A percentile compares a stretch with the other conserved stretches of the same genome.
Conservation (phyloP, 345 rosid genomes). For the Bruguiera sexangula region DNA sequence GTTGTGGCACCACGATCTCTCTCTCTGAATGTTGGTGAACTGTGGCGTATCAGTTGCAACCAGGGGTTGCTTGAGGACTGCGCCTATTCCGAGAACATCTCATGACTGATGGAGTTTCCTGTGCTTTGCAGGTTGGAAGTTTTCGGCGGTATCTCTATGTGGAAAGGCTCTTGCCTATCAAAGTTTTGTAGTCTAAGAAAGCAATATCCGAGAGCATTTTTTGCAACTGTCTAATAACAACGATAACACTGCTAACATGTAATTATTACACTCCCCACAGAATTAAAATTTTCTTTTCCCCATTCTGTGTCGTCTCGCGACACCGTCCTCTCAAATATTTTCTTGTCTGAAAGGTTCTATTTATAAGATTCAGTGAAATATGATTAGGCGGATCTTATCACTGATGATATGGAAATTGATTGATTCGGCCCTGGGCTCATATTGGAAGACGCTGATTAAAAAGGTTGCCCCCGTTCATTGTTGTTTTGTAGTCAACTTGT, state of each 20-base stretch:
- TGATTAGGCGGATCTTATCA: neutral
- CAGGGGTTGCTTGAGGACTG: neutral
- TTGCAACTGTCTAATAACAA: constrained; percentile 14
- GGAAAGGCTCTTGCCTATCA: constrained; percentile 22
- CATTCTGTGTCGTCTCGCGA: neutral
- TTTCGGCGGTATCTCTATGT: constrained; percentile 1
- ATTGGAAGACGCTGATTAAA: neutral
- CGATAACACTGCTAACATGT: constrained; percentile 37
- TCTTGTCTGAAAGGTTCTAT: neutral
- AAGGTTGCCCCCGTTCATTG: neutral
- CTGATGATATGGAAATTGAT: neutral
- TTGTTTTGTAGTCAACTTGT: neutral
- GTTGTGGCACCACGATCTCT: constrained; percentile 6
- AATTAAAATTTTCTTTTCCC: neutral
- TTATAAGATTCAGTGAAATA: neutral
- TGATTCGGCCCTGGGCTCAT: neutral
- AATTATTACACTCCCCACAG: constrained; percentile 30
- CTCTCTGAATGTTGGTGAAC: constrained; percentile 11
- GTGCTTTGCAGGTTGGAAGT: constrained; percentile 36
- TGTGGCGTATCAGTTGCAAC: constrained; percentile 3
- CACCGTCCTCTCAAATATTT: neutral
- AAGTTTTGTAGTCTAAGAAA: constrained; percentile 38
- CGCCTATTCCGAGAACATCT: neutral
- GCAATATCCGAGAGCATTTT: constrained; percentile 17
- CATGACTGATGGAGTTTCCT: neutral